Base-by-base conservation (phyloP, 441 rosid genomes). In the Codiaeum variegatum region DNA sequence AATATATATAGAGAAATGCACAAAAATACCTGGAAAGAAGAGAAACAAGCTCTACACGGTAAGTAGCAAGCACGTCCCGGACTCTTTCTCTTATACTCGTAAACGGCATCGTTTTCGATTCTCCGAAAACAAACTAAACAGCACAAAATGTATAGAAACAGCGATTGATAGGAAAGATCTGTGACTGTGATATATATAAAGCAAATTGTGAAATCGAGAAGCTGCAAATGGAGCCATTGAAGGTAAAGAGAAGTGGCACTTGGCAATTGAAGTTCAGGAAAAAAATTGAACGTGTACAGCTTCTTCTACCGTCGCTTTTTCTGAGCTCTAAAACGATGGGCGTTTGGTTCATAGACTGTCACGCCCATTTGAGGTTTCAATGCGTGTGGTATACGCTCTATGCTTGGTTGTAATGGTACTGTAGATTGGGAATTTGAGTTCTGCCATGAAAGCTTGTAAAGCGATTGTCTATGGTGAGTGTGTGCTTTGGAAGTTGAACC, bases 1-100 rank as follows among this genome's bases (percentile, higher is more conserved):
- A 5, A 5, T 2, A n/a, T 3, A 12, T 24, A 19, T 31, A 21
- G 6, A 31, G 12, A 51, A 10, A n/a, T 66, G 23, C 4, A 68
- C 24, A 2, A 76, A n/a, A n/a, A n/a, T n/a, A 92, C 97, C 97
- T 87, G 84, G 96, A 84, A 81, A 92, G 96, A 70, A 92, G 96
- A 69, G 93, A 80, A 70, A 90, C 85, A 74, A 92, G 96, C 52
- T 90, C 89, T 78, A 89, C 85, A 16, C 90, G 88, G 62, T 90
- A 88, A 75, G 70, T 80, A 26, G 91, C 80, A 70, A 92, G 94
- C 15, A 89, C 84, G 67, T 87, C 91, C 68, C 87, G 84, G 62
- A 90, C 88, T 46, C 90, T 86, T 36, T 90, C 96, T 38, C 90
- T 79, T 44, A 84, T 79, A 81, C 96, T 89, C 18, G 56, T 40